Percentiles rank a stretch among this genome's conserved stretches.
These are phyloP conservation scores for Trametes punicea DNA, from an alignment of 768 basidiomycete species.

Conservation along the genomic window DNA sequence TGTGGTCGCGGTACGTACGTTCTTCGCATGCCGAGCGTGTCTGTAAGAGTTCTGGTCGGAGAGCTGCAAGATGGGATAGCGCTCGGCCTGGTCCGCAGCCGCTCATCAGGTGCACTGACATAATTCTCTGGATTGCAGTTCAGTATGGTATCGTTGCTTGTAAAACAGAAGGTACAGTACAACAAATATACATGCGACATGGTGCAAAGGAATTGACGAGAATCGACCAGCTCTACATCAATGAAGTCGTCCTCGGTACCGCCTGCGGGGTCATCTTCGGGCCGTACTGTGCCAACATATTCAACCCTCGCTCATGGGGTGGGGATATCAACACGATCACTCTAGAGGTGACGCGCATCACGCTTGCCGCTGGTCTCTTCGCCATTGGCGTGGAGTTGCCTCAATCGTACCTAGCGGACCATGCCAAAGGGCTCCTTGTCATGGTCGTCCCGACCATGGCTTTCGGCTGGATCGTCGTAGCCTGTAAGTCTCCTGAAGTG, in stretches of 20 bases:
- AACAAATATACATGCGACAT: not conserved
- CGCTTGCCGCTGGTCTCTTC: constrained; percentile 90
- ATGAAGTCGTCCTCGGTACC: constrained; percentile 92
- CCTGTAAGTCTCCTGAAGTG: constrained; percentile 41
- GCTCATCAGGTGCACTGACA: not conserved
- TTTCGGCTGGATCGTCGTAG: constrained; percentile 76
- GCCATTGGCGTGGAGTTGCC: constrained; percentile 95
- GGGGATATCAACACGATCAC: constrained; percentile 58
- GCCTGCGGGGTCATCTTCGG: constrained; percentile 63
- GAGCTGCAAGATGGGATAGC: not conserved
- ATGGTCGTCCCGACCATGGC: constrained; percentile 86
- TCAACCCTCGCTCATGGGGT: constrained; percentile 79
- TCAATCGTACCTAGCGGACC: constrained; percentile 74
- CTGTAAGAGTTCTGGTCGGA: not conserved
- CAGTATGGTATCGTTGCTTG: constrained; percentile 76
- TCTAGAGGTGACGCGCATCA: constrained; percentile 80
- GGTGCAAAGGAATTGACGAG: not conserved
- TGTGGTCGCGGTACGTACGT: constrained; percentile 41
- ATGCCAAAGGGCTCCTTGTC: constrained; percentile 64
- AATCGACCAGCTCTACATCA: constrained; percentile 65
- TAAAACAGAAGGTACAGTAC: constrained; percentile 69
- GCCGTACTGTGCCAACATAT: constrained; percentile 65
- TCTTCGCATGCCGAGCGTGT: not conserved
- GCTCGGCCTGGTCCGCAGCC: not conserved
- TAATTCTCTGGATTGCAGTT: constrained; percentile 46